Evolutionary conservation across 176 grass and related monocot species (phyloP).

Genomic region (Eremochloa ophiuroides): DNA sequence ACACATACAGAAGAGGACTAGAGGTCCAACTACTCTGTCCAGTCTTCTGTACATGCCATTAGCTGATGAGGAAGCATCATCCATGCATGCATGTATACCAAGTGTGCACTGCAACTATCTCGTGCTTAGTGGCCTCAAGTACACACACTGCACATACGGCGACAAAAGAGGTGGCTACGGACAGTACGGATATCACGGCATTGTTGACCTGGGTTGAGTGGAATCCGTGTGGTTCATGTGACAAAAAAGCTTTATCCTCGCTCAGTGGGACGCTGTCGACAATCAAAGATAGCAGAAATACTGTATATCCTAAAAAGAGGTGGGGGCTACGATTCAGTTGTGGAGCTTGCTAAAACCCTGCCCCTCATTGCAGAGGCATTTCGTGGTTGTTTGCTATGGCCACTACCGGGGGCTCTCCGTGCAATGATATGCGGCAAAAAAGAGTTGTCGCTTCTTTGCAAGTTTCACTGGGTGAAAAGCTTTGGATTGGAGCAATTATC

Average conservation of each 20-base stretch:
- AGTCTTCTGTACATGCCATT: not conserved
- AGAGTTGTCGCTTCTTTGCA: not conserved
- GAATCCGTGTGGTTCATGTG: not conserved
- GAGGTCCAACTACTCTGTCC: not conserved
- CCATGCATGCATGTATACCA: not conserved
- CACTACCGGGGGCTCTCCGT: not conserved
- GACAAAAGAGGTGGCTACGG: not conserved
- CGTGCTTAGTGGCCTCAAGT: not conserved
- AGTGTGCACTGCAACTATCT: not conserved
- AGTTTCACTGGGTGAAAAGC: not conserved
- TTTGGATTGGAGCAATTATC: too few relatives aligned
- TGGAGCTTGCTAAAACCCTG: too few relatives aligned
- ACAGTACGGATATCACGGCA: not conserved
- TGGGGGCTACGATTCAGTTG: slow-evolving; percentile 14
- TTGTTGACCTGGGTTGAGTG: not conserved
- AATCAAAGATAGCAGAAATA: too few relatives aligned
- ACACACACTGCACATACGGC: not conserved
- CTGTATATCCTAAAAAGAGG: too few relatives aligned
- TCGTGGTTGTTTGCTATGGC: not conserved
- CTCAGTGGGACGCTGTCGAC: too few relatives aligned
- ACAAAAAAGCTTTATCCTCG: not conserved
- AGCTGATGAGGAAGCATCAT: not conserved
- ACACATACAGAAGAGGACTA: not conserved
- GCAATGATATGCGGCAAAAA: slow-evolving; percentile 20
- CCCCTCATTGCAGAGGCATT: not conserved